These are phyloP conservation scores for Penicillium turbatum DNA, from an alignment of 495 filamentous ascomycete species.

Conservation along the genomic window DNA sequence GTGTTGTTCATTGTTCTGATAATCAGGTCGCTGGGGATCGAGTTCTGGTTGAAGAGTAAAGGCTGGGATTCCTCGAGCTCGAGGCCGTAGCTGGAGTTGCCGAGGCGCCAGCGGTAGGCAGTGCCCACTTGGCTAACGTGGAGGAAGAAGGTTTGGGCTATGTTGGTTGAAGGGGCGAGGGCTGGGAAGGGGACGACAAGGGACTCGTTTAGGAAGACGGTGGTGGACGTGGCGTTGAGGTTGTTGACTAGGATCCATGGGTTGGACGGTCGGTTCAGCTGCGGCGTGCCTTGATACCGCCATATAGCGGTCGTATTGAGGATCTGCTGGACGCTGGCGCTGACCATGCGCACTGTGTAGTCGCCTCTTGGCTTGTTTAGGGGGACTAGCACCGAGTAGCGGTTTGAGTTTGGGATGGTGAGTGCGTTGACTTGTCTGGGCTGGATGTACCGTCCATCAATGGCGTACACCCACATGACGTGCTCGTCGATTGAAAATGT, in stretches of 20 bases:
- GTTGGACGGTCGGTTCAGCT: slow-evolving; percentile 16
- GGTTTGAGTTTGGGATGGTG: slow-evolving; percentile 26
- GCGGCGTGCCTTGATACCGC: slow-evolving; percentile 20
- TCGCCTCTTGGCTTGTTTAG: slow-evolving; percentile 30
- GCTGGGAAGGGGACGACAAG: slow-evolving; percentile 40
- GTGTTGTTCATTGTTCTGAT: slow-evolving; percentile 49
- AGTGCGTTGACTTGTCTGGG: slow-evolving; percentile 34
- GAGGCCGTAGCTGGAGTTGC: slow-evolving; percentile 32
- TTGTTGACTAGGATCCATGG: slow-evolving; percentile 45
- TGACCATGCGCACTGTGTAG: slow-evolving; percentile 38
- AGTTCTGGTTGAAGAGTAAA: slow-evolving; percentile 43
- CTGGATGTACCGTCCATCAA: slow-evolving; percentile 40
- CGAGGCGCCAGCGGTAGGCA: slow-evolving; percentile 48
- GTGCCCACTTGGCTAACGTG: slow-evolving; percentile 34
- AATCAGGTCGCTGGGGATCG: slow-evolving; percentile 36
- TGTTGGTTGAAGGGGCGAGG: slow-evolving; percentile 31
- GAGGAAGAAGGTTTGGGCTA: slow-evolving; percentile 37
- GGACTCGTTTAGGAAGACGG: slow-evolving; percentile 37
- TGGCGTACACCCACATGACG: slow-evolving; percentile 39
- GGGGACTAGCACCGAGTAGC: slow-evolving; percentile 39
- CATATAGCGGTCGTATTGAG: slow-evolving; percentile 32
- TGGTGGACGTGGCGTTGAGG: slow-evolving; percentile 26
- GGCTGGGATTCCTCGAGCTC: slow-evolving; percentile 38
- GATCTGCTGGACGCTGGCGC: slow-evolving; percentile 32
- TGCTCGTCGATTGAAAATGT: slow-evolving; percentile 41